Base-by-base conservation (phyloP, 805 yeast species). In the Lipomyces sp. region DNA sequence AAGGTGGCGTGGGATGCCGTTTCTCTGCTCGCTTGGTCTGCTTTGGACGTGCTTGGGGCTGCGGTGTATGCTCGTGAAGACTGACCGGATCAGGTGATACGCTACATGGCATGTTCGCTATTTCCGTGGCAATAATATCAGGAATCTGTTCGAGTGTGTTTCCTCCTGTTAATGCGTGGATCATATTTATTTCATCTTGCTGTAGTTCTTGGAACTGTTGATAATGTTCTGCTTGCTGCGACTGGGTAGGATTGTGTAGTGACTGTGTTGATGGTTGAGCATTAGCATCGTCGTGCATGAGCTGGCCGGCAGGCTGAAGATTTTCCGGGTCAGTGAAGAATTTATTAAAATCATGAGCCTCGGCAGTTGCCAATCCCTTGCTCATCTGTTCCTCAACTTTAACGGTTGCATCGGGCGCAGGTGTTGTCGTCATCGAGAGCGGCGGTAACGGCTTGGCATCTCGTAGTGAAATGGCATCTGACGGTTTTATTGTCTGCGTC, bases 381-480 rank as follows among this genome's bases (percentile, higher is more conserved):
- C n/a, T 10, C 8, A 57, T 18, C 2, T 51, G 48, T 11, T 29
- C 35, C 7, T 29, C 51, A 34, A 39, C 33, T 13, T n/a, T 35
- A 4, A 42, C 42, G 8, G 18, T 39, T 4, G 53, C 24, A 5
- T 53, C 63, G 4, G 66, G 59, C 45, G 15, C 63, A 5, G 67
- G 60, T 18, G 67, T 51, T 10, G 63, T 32, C 4, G 48, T 50
- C 30, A 67, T 30, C 11, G 61, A 32, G 18, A 65, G 24, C 5
- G 64, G 33, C 4, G 66, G 69, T 3, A 68, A 24, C 4, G 67
- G 24, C 39, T 61, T 51, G 39, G 58, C 50, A 13, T 69, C 70
- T 4, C 69, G 64, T 39, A 67, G 55, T 5, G 72, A 63, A 37
- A 67, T 63, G n/a, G 72, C 73, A 32, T 70, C 69, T 2, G 71